Percentiles rank a stretch among this genome's conserved stretches.
phyloP scores from a whole-genome alignment of 129 eudicot species.

The Lonicera japonica region DNA sequence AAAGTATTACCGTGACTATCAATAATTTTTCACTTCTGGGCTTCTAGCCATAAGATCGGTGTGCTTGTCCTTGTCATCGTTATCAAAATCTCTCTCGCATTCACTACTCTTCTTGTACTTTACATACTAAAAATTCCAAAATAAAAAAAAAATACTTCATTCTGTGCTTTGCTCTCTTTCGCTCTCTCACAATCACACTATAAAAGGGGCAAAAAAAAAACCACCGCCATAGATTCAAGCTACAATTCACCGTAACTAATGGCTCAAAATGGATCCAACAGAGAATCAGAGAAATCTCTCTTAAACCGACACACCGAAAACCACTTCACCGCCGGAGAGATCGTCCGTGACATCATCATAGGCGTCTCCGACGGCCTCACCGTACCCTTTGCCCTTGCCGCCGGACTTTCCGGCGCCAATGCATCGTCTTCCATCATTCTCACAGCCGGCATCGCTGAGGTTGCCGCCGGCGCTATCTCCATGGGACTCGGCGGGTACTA shows the following conservation, averaged over 20 bases:
- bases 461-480: constrained; percentile 95
- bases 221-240: background rate
- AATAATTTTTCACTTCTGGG: no score
- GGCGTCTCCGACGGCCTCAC: constrained; percentile 98
- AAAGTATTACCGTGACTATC: no score
- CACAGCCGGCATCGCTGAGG: constrained; percentile 61
- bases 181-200: no score
- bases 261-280: constrained; percentile 20
- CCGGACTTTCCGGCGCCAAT: constrained; percentile 1
- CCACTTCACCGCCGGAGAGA: background rate
- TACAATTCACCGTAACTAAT: background rate
- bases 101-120: constrained; percentile 8
- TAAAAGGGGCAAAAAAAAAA: no score
- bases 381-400: constrained; percentile 95
- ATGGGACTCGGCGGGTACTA: constrained; percentile 2
- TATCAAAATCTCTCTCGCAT: no score
- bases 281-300: constrained; percentile 40
- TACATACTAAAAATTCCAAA: no score
- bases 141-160: constrained; percentile 4
- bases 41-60: no score
- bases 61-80: no score
- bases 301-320: constrained; percentile 62
- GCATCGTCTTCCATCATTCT: background rate
- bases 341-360: constrained; percentile 46
- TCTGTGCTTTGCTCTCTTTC: no score